Percentiles rank a stretch among this genome's conserved stretches.
Evolutionary conservation across 805 yeast genomes (phyloP).

Genomic region (Starmerella tilneyi): DNA sequence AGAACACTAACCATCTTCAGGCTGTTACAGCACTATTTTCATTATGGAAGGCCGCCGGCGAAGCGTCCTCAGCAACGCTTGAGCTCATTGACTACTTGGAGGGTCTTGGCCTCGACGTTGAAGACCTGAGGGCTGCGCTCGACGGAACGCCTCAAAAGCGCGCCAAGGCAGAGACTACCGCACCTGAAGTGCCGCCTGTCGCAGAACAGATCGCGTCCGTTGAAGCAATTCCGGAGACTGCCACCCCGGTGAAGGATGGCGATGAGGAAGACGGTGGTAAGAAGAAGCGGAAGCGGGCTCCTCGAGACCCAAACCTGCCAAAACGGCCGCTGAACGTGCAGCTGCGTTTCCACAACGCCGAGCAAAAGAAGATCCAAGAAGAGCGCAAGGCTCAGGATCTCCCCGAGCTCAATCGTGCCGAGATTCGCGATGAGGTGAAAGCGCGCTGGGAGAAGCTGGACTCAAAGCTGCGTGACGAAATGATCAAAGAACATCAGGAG

Average conservation of each 20-base stretch:
- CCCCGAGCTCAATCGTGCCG: constrained; percentile 60
- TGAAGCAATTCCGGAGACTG: not conserved
- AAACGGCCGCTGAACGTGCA: constrained; percentile 86
- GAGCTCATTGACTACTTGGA: constrained; percentile 54
- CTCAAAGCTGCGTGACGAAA: constrained; percentile 58
- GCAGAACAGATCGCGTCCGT: not conserved
- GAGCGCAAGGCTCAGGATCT: constrained; percentile 52
- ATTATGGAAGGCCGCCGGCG: constrained; percentile 76
- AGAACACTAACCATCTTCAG: constrained; percentile 29
- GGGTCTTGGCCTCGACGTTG: constrained; percentile 40
- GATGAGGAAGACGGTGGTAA: constrained; percentile 10
- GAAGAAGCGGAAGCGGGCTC: constrained; percentile 39
- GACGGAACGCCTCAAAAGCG: constrained; percentile 27
- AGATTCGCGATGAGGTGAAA: constrained; percentile 68
- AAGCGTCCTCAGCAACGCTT: constrained; percentile 70
- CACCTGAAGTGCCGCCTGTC: not conserved
- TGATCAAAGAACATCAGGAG: constrained; percentile 47
- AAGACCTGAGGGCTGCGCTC: constrained; percentile 30
- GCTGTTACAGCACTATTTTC: constrained; percentile 72
- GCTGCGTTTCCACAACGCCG: constrained; percentile 65
- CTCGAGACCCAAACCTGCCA: constrained; percentile 85
- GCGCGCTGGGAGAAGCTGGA: constrained; percentile 66
- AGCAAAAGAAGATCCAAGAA: constrained; percentile 58
- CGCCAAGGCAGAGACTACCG: not conserved
- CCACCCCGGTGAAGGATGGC: not conserved